These are phyloP conservation scores for Fusarium nodosum DNA, from an alignment of 2,329 filamentous ascomycete genomes.

Conservation along the genomic window DNA sequence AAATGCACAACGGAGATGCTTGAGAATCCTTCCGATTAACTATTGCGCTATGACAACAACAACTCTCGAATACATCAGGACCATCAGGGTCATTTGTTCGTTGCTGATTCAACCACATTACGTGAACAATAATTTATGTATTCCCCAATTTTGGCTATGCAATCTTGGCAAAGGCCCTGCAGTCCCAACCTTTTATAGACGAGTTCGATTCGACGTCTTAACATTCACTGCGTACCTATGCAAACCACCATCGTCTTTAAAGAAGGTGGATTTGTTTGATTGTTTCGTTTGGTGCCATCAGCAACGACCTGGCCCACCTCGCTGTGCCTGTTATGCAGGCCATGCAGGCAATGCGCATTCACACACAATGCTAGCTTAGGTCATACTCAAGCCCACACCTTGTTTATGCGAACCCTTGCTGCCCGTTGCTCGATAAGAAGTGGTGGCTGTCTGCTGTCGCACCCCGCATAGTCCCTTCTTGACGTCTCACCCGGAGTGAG, in stretches of 20 bases:
- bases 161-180: background rate
- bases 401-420: constrained; percentile 46
- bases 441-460: constrained; percentile 39
- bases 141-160: background rate
- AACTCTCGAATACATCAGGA: constrained; percentile 10
- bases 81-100: background rate
- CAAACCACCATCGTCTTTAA: constrained; percentile 37
- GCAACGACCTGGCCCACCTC: constrained; percentile 33
- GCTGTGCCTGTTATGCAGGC: constrained; percentile 39
- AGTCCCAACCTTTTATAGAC: constrained; percentile 1
- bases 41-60: constrained; percentile 26
- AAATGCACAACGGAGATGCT: constrained; percentile 36
- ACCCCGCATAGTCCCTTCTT: constrained; percentile 43
- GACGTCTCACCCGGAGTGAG: constrained; percentile 47
- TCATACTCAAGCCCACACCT: constrained; percentile 36
- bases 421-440: constrained; percentile 30
- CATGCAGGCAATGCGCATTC: constrained; percentile 31
- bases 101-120: background rate
- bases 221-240: constrained; percentile 22
- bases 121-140: background rate
- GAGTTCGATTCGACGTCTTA: background rate
- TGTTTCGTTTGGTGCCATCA: constrained; percentile 30
- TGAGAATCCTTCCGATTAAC: constrained; percentile 29
- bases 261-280: constrained; percentile 24
- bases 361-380: constrained; percentile 24